Evolutionary conservation across 306 rosid species (phyloP).

Genomic region (Rubus idaeus): DNA sequence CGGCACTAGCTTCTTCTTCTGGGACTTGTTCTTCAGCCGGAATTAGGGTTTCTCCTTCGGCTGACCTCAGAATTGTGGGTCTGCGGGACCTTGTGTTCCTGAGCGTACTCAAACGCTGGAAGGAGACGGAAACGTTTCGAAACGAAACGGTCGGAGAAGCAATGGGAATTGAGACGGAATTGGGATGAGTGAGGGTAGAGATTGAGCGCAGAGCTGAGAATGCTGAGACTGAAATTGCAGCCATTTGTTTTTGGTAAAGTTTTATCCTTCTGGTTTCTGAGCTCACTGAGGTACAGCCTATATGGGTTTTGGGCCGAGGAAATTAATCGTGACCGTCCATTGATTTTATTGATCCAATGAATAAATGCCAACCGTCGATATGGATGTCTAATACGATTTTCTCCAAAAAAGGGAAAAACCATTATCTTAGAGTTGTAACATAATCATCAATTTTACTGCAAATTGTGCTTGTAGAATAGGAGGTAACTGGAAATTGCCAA

Average conservation of each 20-base stretch:
- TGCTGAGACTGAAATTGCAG: slow-evolving; percentile 7
- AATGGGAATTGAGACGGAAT: neutral
- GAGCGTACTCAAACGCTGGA: slow-evolving; percentile 12
- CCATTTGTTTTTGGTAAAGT: neutral
- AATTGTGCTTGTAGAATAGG: too few relatives aligned
- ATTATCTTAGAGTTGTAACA: too few relatives aligned
- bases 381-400: neutral
- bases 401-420: neutral
- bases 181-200: slow-evolving; percentile 12
- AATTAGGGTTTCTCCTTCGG: slow-evolving; percentile 46
- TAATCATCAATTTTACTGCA: too few relatives aligned
- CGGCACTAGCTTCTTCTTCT: neutral
- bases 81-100: slow-evolving; percentile 23
- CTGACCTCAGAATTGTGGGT: slow-evolving; percentile 35
- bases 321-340: neutral
- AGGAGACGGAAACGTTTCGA: slow-evolving; percentile 32
- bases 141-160: slow-evolving; percentile 29
- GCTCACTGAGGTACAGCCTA: neutral
- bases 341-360: neutral
- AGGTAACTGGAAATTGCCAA: too few relatives aligned
- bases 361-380: neutral
- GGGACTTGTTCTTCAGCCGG: slow-evolving; percentile 32
- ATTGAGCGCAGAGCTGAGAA: slow-evolving; percentile 37
- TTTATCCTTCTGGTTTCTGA: neutral
- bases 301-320: too few relatives aligned